Evolutionary conservation across 495 filamentous ascomycete genomes (phyloP), one percentile per base, ranked within the genome.

Genomic region (Penicillium simplicissimum): DNA sequence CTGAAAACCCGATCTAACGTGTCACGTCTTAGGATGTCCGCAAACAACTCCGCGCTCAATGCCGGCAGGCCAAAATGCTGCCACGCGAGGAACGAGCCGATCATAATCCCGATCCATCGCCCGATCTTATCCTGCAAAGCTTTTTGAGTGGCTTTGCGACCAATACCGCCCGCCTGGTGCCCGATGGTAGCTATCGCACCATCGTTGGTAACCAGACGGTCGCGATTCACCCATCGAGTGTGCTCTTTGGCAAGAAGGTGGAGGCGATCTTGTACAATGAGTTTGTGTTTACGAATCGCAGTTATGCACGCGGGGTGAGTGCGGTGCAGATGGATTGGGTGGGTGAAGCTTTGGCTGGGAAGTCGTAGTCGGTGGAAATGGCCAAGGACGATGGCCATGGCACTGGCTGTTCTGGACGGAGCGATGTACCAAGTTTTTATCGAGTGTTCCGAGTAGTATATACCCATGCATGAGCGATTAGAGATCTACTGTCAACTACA

Each of bases 191-290:
- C 68, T 98, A 97, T 61, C 84, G 87, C 40, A 98, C 94, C 0
- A 77, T 93, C 0, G 77, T 90, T 3, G 93, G 92, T 3, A 92
- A 92, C 61, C 91, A 97, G 57, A 85, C 84, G 0, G 91, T 99
- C 9, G 86, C 90, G 0, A 90, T 99, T 28, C 96, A 99, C 70
- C 96, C 96, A 0, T 87, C 87, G 0, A 96, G 91, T 68, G 88
- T 90, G 3, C 70, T 99, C 6, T 91, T 91, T 68, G 91, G 94
- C 9, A 85, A 88, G 75, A 96, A 94, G 74, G 84, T 88, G 58
- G 94, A 97, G 79, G 94, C 92, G 0, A 95, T 99, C 65, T 87
- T 98, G 87, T 99, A 94, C 67, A 85, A 93, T 64, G 93, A 99
- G 72, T 93, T 95, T 74, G 93, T 99, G 2, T 98, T 90, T 71